phyloP scores from a whole-genome alignment of 140 eudicot species.

The Artemisia princeps region DNA sequence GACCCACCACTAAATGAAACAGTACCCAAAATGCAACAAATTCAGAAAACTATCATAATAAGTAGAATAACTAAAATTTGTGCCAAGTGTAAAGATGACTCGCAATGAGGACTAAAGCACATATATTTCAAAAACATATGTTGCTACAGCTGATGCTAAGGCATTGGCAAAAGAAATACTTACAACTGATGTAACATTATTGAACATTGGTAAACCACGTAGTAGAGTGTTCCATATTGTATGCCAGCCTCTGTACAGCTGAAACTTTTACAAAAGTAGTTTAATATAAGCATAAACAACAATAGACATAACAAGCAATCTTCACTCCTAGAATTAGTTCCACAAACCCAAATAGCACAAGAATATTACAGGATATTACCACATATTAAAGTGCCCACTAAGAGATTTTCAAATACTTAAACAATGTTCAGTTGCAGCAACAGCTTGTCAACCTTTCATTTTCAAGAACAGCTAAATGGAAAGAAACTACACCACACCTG shows the following conservation, averaged over 20 bases:
- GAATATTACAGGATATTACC: too few relatives aligned
- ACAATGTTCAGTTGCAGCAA: too few relatives aligned
- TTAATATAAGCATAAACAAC: background rate
- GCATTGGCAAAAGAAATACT: slow-evolving; percentile 30
- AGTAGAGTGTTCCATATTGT: slow-evolving; percentile 72
- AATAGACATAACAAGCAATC: too few relatives aligned
- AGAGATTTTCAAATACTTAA: too few relatives aligned
- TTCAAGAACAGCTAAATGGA: background rate
- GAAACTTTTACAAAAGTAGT: slow-evolving; percentile 28
- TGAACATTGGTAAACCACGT: slow-evolving; percentile 70
- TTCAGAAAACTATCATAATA: background rate
- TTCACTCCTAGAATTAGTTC: too few relatives aligned
- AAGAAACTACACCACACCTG: slow-evolving; percentile 35
- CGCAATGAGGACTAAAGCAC: background rate
- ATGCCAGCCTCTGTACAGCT: slow-evolving; percentile 68
- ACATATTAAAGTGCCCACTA: too few relatives aligned
- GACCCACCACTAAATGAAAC: background rate
- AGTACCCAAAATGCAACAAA: background rate
- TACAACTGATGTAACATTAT: slow-evolving; percentile 55
- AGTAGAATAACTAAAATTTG: background rate
- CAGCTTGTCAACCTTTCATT: too few relatives aligned
- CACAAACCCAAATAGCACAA: too few relatives aligned
- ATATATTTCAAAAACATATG: background rate
- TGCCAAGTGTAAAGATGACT: background rate
- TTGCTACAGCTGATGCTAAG: slow-evolving; percentile 12